A percentile compares a stretch with the other conserved stretches of the same genome.
Evolutionary conservation across 352 stramenopile species (phyloP).

Genomic region (Phytopythium helicoides): DNA sequence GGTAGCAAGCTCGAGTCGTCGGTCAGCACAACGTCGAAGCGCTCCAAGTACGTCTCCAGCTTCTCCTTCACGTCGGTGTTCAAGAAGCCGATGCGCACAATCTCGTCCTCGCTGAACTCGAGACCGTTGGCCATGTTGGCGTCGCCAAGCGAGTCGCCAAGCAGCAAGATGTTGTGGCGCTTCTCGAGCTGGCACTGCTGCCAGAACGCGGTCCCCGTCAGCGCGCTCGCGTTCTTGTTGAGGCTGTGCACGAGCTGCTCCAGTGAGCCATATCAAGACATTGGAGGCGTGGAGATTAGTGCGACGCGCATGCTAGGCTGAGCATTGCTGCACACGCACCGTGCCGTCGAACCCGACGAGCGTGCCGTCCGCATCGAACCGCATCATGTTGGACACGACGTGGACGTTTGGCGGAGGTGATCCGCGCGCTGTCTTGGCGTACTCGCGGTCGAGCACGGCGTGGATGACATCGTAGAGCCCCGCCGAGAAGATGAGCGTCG

Average conservation of each 20-base stretch:
- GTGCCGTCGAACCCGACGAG: slow-evolving; percentile 52
- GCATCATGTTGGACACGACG: slow-evolving; percentile 84
- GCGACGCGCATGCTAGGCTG: background rate
- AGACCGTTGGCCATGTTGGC: slow-evolving; percentile 67
- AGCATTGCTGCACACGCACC: slow-evolving; percentile 16
- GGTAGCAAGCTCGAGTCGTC: slow-evolving; percentile 64
- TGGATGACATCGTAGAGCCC: slow-evolving; percentile 83
- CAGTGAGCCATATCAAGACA: background rate
- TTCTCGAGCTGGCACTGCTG: slow-evolving; percentile 66
- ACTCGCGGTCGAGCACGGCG: slow-evolving; percentile 65
- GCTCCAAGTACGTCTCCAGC: slow-evolving; percentile 53
- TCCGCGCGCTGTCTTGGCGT: slow-evolving; percentile 26
- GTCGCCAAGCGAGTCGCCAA: slow-evolving; percentile 73
- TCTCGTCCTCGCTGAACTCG: slow-evolving; percentile 52
- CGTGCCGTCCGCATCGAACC: slow-evolving; percentile 45
- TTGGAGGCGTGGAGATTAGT: background rate
- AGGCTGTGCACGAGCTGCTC: slow-evolving; percentile 69
- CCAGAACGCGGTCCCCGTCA: slow-evolving; percentile 69
- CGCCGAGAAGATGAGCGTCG: slow-evolving; percentile 70
- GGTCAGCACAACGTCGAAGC: slow-evolving; percentile 80
- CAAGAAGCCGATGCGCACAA: slow-evolving; percentile 69
- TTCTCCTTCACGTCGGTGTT: slow-evolving; percentile 57
- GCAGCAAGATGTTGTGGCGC: slow-evolving; percentile 67
- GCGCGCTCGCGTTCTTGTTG: slow-evolving; percentile 76
- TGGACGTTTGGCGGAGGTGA: slow-evolving; percentile 57